phyloP scores from a whole-genome alignment of 2,329 filamentous ascomycete species.

The Penicillium sp. region DNA sequence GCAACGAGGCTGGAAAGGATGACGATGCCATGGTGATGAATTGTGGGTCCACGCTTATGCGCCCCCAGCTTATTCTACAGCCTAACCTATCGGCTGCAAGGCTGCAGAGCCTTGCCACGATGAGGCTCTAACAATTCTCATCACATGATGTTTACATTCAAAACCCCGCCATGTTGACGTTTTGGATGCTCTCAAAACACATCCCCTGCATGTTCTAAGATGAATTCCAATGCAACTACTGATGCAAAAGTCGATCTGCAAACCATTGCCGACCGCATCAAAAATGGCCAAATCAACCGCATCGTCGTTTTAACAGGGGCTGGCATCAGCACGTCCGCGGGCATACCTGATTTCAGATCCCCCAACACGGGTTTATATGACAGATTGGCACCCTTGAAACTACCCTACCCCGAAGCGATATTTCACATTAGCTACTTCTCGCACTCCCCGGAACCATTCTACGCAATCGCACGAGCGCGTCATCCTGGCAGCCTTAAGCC shows the following conservation, averaged over 20 bases:
- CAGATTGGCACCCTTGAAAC: constrained; percentile 76
- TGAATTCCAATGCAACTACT: too few relatives aligned
- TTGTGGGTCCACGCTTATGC: too few relatives aligned
- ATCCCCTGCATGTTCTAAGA: too few relatives aligned
- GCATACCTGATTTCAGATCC: constrained; percentile 85
- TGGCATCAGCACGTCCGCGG: constrained; percentile 63
- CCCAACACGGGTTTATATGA: constrained; percentile 85
- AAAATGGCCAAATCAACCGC: constrained; percentile 14
- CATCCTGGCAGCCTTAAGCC: constrained; percentile 84
- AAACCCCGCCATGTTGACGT: background rate
- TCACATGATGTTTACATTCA: constrained; percentile 8
- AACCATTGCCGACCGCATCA: constrained; percentile 20
- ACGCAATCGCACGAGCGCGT: constrained; percentile 79
- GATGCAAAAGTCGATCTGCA: too few relatives aligned
- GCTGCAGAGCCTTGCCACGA: too few relatives aligned
- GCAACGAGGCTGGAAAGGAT: too few relatives aligned
- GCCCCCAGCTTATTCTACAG: too few relatives aligned
- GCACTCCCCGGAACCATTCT: constrained; percentile 79
- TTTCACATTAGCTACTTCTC: constrained; percentile 86
- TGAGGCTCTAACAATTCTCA: background rate
- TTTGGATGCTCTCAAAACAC: too few relatives aligned
- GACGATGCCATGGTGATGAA: too few relatives aligned
- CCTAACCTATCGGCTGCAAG: too few relatives aligned
- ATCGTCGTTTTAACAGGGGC: constrained; percentile 62
- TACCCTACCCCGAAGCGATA: constrained; percentile 83